Conservation (phyloP, 31 red algal species). For the Odonthalia washingtoniensis region DNA sequence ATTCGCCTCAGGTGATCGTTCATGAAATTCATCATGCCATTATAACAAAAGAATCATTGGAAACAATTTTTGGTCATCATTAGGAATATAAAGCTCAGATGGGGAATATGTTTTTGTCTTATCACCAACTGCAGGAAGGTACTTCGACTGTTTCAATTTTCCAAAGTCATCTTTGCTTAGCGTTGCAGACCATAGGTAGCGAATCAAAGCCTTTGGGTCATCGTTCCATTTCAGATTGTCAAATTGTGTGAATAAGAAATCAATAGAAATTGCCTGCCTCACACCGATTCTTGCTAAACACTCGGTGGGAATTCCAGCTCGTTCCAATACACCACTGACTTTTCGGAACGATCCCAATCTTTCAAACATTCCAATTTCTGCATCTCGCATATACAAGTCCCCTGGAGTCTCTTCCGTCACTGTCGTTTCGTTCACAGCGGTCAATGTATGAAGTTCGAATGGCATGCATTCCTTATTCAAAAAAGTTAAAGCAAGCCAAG, state of each 20-base stretch:
- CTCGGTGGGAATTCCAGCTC: conserved; percentile 48
- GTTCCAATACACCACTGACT: conserved; percentile 31
- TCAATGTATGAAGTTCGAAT: background rate
- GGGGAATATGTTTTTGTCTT: conserved; percentile 68
- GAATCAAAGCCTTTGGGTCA: too few species aligned
- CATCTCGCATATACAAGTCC: conserved; percentile 70
- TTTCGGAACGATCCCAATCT: conserved; percentile 57
- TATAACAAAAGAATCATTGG: conserved; percentile 57
- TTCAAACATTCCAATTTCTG: conserved; percentile 68
- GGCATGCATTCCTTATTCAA: conserved; percentile 50
- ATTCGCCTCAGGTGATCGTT: conserved; percentile 30
- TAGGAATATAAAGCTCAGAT: conserved; percentile 63
- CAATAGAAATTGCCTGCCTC: conserved; percentile 71
- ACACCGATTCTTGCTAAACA: conserved; percentile 74
- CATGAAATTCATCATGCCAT: conserved; percentile 49
- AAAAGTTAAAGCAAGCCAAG: background rate
- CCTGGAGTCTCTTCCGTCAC: conserved; percentile 44
- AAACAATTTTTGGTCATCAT: conserved; percentile 44
- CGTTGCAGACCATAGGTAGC: conserved; percentile 66
- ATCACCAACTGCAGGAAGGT: conserved; percentile 59
- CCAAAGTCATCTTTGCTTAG: conserved; percentile 53
- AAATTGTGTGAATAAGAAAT: conserved; percentile 79
- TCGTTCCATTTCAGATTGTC: conserved; percentile 62
- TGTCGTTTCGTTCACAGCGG: too few species aligned
- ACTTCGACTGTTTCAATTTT: conserved; percentile 56